Conservation (phyloP, 2,329 filamentous ascomycete species). For the Diplocarpon rosae region DNA sequence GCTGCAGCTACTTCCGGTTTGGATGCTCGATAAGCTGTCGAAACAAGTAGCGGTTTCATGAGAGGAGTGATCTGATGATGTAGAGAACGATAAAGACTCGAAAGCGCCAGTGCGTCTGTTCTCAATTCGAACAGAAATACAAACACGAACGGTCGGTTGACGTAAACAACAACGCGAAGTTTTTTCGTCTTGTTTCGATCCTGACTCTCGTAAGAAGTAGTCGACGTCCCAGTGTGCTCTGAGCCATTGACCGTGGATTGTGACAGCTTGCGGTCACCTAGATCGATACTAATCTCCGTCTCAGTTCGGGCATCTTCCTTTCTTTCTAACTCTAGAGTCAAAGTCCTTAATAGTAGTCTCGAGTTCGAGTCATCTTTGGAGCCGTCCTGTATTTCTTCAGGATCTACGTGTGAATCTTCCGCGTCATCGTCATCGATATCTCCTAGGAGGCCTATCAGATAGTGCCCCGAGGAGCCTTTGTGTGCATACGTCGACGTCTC, state of each 20-base stretch:
- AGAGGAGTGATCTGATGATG: slow-evolving; percentile 51
- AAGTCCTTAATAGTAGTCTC: slow-evolving; percentile 51
- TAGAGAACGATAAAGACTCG: slow-evolving; percentile 46
- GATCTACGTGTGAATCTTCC: slow-evolving; percentile 1
- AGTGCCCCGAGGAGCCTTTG: slow-evolving; percentile 35
- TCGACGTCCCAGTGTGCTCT: slow-evolving; percentile 18
- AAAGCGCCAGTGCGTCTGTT: slow-evolving; percentile 46
- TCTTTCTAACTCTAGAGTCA: slow-evolving; percentile 53
- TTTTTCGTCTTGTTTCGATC: slow-evolving; percentile 44
- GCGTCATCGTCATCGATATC: slow-evolving; percentile 41
- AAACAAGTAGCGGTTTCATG: slow-evolving; percentile 42
- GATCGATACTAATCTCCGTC: slow-evolving; percentile 35
- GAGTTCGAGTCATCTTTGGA: slow-evolving; percentile 31
- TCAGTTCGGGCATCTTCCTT: slow-evolving; percentile 32
- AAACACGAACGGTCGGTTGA: slow-evolving; percentile 66
- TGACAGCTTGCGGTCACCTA: slow-evolving; percentile 22
- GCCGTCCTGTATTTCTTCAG: slow-evolving; percentile 2
- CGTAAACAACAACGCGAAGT: slow-evolving; percentile 61
- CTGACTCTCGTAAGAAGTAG: slow-evolving; percentile 33
- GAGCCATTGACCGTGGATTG: slow-evolving; percentile 11
- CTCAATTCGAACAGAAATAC: slow-evolving; percentile 58
- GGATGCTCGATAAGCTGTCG: slow-evolving; percentile 46
- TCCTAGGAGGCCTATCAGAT: slow-evolving; percentile 58
- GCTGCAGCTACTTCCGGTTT: slow-evolving; percentile 30
- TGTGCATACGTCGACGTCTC: slow-evolving; percentile 1